Evolutionary conservation across 768 basidiomycete species (phyloP).

Genomic region (Myochromella boudieri): DNA sequence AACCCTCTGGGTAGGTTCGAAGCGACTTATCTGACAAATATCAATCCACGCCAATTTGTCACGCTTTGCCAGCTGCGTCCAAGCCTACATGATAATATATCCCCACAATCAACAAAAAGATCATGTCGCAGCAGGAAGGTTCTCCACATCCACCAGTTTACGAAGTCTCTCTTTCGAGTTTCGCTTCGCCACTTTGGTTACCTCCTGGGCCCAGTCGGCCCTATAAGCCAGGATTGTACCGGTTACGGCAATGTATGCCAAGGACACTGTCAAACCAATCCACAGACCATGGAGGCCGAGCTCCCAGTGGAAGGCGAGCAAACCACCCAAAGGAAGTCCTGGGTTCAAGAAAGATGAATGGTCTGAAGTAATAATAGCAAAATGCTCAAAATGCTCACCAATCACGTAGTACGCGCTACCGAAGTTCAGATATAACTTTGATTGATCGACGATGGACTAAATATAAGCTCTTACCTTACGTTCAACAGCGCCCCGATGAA

Average conservation of each 20-base stretch:
- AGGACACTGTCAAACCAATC: constrained; percentile 56
- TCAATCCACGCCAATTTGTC: no score
- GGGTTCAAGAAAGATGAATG: background rate
- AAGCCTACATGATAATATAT: no score
- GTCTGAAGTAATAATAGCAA: background rate
- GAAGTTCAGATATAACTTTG: background rate
- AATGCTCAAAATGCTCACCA: constrained; percentile 4
- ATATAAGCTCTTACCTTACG: constrained; percentile 44
- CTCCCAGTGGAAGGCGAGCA: constrained; percentile 46
- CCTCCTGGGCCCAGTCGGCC: constrained; percentile 54
- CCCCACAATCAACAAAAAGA: no score
- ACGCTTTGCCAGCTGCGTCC: no score
- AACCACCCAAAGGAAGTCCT: constrained; percentile 64
- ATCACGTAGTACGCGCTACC: constrained; percentile 9
- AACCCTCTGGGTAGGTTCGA: no score
- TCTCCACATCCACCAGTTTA: background rate
- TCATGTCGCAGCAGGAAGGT: no score
- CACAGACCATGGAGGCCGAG: constrained; percentile 60
- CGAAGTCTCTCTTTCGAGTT: constrained; percentile 5
- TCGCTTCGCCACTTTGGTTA: constrained; percentile 35
- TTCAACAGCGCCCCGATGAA: constrained; percentile 76
- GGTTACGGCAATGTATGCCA: constrained; percentile 37
- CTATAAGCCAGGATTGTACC: constrained; percentile 39
- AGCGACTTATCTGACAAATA: no score
- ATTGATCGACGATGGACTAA: background rate